Evolutionary conservation across 164 flowering plant species (phyloP), one percentile per base, ranked within the genome.

Genomic region (Stephania yunnanensis): DNA sequence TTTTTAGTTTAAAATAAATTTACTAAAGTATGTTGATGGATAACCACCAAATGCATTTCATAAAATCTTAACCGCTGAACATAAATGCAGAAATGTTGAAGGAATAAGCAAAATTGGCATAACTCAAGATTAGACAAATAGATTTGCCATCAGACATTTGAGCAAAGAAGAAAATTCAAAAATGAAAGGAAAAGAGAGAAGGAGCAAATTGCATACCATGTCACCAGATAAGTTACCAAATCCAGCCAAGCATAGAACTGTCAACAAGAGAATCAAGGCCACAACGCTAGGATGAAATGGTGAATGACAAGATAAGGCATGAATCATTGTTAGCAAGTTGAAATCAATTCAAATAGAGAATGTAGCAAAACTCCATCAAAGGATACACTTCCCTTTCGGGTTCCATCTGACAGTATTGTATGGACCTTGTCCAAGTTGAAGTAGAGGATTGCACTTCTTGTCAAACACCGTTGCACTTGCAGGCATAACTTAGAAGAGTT

Each of bases 221-320:
- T 94, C 94, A 78, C 99, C 99, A 70, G 99, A 98, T 74, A 96
- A 91, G 84, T 96, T 96, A 30, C 99, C 99, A 84, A 90, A 96
- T 46, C 99, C 99, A 46, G 99, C 99, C 89, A 96, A 81, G 73
- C 97, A 96, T 75, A 96, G 64, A 87, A 90, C 99, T 96, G 85
- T 53, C 73, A 7, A 69, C 58, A 72, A 77, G 53, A 69, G 71
- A 69, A 70, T 91, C 80, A 93, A 90, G 95, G 90, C 61, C 76
- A 84, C 84, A 80, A 76, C 53, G 73, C 29, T 74, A 30, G 76
- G 10, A 17, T 46, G 48, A 65, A 31, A 76, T 53, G 42, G 55
- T 20, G 9, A 72, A 29, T 4, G 8, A 20, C 36, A 50, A 71
- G 10, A 52, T 58, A 58, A 20, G 52, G 53, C 8, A 13, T 30